Base-by-base conservation (phyloP, 1,284 basidiomycete species). In the Tremellales sp. region DNA sequence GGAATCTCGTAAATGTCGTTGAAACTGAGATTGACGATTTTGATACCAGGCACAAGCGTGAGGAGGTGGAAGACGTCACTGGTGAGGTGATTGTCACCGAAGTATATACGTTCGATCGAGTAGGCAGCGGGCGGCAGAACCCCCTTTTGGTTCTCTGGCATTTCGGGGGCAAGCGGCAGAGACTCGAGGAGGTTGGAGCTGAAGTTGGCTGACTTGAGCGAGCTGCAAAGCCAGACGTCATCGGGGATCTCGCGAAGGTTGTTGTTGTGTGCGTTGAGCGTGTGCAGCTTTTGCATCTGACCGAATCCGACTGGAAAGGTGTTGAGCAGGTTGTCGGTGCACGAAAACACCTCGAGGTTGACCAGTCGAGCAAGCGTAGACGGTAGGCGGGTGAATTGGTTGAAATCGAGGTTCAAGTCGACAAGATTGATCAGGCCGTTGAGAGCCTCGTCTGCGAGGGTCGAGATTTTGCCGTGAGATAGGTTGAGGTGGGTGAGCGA, bases 1-100 rank as follows among this genome's bases (percentile, higher is more conserved):
- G 91, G 89, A 36, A 97, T 81, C 66, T 96, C 91, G 70, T 87
- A 86, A 51, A 98, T 88, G 53, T 91, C 85, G 75, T 99, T 99
- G 78, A 97, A 97, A 49, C 89, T 91, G 27, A 98, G 77, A 61
- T 98, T 98, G 49, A 98, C 81, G 2, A 92, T 84, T 3, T 80
- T 80, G 11, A 97, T 80, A 58, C 86, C 83, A 49, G 82, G 81
- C 56, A 97, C 78, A 22, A 88, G 78, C 56, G 83, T 84, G 26
- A 96, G 74, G 0, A 83, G 81, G 40, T 82, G 82, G 43, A 97
- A 81, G 8, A 83, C 80, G 31, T 96, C 89, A 65, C 97, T 89
- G 4, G 83, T 83, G 19, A 97, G 78, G 19, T 81, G 80, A 69
- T 98, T 98, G 78, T 98, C 93, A 46, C 87, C 92, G 1, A 97